These are phyloP conservation scores for Solanum lycopersicoides DNA, from an alignment of 257 asterid genomes.

Conservation along the genomic window DNA sequence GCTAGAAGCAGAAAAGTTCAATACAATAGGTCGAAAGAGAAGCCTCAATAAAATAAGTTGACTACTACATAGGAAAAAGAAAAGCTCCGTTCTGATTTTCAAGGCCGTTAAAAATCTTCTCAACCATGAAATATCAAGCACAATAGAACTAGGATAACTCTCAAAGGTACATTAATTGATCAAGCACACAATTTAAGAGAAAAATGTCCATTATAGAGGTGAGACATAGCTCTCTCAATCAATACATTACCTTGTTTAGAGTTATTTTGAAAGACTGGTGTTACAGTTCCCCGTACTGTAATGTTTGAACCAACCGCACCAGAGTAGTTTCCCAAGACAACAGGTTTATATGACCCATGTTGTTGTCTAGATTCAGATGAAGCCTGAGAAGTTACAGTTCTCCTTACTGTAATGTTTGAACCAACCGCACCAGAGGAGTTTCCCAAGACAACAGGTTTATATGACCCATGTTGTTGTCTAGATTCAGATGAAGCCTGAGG, in stretches of 20 bases:
- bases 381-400: neutral
- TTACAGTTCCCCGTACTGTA: slow-evolving; percentile 13
- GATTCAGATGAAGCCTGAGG: slow-evolving; percentile 19
- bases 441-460: slow-evolving; percentile 38
- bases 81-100: neutral
- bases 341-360: slow-evolving; percentile 37
- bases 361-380: slow-evolving; percentile 17
- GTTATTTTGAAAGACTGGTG: slow-evolving; percentile 11
- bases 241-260: neutral
- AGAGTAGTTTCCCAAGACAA: slow-evolving; percentile 26
- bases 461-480: slow-evolving; percentile 16
- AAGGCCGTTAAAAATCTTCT: neutral
- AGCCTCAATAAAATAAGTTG: neutral
- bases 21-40: neutral
- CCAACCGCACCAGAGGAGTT: slow-evolving; percentile 18
- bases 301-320: slow-evolving; percentile 14
- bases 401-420: slow-evolving; percentile 14
- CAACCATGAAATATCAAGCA: neutral
- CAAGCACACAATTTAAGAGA: neutral
- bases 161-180: neutral
- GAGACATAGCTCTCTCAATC: neutral
- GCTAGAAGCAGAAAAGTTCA: neutral
- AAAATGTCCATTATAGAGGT: neutral
- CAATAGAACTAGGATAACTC: neutral
- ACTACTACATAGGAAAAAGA: neutral